phyloP scores from a whole-genome alignment of 106 monocot genomes.

The Narthecium ossifragum region DNA sequence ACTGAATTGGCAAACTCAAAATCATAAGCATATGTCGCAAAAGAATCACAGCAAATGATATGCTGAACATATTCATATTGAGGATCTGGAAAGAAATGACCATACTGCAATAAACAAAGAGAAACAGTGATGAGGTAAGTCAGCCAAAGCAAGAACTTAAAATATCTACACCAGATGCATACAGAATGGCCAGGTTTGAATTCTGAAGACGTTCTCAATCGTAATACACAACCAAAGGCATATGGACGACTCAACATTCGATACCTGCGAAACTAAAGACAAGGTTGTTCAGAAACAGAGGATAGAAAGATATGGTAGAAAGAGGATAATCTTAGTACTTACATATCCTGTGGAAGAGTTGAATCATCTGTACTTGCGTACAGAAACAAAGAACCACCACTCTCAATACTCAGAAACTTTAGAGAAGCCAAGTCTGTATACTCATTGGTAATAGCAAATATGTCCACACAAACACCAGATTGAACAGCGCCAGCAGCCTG shows the following conservation, averaged over 20 bases:
- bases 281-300: neutral
- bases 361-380: constrained; percentile 93
- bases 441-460: constrained; percentile 98
- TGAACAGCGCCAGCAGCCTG: constrained; percentile 97
- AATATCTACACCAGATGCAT: constrained; percentile 14
- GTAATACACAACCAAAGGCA: constrained; percentile 93
- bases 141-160: neutral
- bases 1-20: constrained; percentile 63
- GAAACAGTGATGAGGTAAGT: neutral
- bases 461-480: constrained; percentile 95
- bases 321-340: constrained; percentile 12
- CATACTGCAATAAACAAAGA: constrained; percentile 61
- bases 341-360: constrained; percentile 99
- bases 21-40: constrained; percentile 97
- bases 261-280: constrained; percentile 38
- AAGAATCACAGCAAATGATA: constrained; percentile 97
- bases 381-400: constrained; percentile 95
- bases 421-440: constrained; percentile 96
- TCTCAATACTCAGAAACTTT: constrained; percentile 95
- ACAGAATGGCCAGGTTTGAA: constrained; percentile 85
- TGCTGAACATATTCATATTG: constrained; percentile 99
- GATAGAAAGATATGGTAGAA: neutral
- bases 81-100: constrained; percentile 99
- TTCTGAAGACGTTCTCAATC: constrained; percentile 92
- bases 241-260: constrained; percentile 92